Percentiles rank a stretch among this genome's conserved stretches.
phyloP scores from a whole-genome alignment of 495 filamentous ascomycete species.

The Penicillium turbatum region DNA sequence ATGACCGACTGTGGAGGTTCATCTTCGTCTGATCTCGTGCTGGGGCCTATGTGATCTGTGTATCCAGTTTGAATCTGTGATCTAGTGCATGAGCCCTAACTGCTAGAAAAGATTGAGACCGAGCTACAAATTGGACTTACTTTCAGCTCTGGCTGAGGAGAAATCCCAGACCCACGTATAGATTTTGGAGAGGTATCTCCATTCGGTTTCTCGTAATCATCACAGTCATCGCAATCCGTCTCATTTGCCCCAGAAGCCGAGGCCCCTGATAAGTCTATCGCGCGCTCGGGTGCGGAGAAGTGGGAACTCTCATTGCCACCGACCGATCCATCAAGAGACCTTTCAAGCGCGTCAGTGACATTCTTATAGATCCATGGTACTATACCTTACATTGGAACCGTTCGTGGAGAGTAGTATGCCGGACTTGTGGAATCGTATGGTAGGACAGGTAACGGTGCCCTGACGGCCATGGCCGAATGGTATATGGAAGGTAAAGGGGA shows the following conservation, averaged over 20 bases:
- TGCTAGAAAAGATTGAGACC: too few relatives aligned
- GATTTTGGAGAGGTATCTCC: conserved; percentile 3
- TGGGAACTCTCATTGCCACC: background rate
- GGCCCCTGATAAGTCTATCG: background rate
- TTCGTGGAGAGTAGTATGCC: conserved; percentile 9
- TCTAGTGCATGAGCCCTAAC: conserved; percentile 7
- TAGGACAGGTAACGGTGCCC: conserved; percentile 33
- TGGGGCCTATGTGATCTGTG: conserved; percentile 46
- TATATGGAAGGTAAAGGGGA: background rate
- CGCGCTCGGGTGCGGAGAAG: background rate
- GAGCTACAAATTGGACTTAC: conserved; percentile 23
- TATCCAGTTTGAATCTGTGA: conserved; percentile 60
- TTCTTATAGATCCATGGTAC: background rate
- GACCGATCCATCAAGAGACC: conserved; percentile 2
- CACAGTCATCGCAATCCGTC: background rate
- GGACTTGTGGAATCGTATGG: conserved; percentile 17
- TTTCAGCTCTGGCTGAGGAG: conserved; percentile 27
- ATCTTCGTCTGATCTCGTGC: conserved; percentile 60
- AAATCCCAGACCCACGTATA: conserved; percentile 1
- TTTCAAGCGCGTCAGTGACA: background rate
- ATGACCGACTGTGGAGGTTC: conserved; percentile 75
- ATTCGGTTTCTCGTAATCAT: background rate
- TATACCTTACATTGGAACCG: conserved; percentile 19
- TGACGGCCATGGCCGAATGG: conserved; percentile 27
- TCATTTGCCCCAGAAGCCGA: background rate